phyloP scores from a whole-genome alignment of 495 filamentous ascomycete genomes.

The Glutinoglossum americanum region DNA sequence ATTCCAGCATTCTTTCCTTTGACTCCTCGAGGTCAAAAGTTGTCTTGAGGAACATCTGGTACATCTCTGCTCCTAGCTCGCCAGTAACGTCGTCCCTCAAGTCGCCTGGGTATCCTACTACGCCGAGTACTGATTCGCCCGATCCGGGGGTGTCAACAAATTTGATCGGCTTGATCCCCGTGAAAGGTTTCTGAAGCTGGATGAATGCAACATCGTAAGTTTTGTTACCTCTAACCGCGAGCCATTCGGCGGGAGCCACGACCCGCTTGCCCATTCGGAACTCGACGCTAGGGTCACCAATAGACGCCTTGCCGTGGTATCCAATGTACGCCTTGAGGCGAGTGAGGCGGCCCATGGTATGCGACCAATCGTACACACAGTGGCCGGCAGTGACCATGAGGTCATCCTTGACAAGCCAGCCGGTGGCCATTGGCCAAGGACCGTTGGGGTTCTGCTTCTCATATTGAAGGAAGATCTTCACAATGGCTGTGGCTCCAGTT shows the following conservation, averaged over 20 bases:
- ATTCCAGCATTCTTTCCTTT: not conserved
- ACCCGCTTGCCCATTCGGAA: not conserved
- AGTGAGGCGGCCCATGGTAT: not conserved
- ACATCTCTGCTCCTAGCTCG: not conserved
- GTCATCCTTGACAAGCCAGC: constrained; percentile 1
- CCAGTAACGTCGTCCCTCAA: not conserved
- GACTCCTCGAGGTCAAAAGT: not conserved
- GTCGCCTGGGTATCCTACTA: not conserved
- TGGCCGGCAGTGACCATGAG: not conserved
- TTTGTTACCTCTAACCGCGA: not conserved
- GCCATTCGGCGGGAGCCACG: not conserved
- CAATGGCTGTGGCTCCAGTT: no score
- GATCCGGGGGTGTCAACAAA: not conserved
- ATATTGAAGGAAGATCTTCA: constrained; percentile 4
- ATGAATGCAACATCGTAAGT: not conserved
- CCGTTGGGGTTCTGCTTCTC: constrained; percentile 4
- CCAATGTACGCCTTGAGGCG: not conserved
- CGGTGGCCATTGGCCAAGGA: constrained; percentile 3
- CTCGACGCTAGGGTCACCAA: not conserved
- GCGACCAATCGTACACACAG: not conserved
- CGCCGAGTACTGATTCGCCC: not conserved
- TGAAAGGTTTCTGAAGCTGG: not conserved
- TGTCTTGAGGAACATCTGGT: not conserved
- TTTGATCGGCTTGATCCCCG: not conserved
- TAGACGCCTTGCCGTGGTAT: not conserved